phyloP scores from a whole-genome alignment of 176 grass and related monocot species.

The Miscanthus lutarioriparius region DNA sequence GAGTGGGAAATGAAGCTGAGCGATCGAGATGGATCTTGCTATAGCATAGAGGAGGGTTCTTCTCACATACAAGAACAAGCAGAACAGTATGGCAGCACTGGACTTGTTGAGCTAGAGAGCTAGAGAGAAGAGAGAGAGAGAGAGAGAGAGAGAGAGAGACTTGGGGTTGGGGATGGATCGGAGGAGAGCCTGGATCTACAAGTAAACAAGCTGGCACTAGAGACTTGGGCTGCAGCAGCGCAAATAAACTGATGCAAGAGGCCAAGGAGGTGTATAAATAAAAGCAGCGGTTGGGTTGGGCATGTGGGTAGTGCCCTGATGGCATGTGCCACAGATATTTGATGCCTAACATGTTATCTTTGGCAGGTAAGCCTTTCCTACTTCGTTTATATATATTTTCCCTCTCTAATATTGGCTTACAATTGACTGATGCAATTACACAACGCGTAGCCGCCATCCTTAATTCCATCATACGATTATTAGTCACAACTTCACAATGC shows the following conservation, averaged over 20 bases:
- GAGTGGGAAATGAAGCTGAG: constrained; percentile 9
- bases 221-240: constrained; percentile 2
- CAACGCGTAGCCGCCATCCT: too few relatives aligned
- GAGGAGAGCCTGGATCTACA: constrained; percentile 44
- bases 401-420: not conserved
- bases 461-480: too few relatives aligned
- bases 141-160: not conserved
- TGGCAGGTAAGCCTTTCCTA: constrained; percentile 30
- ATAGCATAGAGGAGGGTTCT: not conserved
- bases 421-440: not conserved
- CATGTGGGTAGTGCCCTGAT: constrained; percentile 42
- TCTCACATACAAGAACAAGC: not conserved
- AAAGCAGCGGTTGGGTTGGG: constrained; percentile 45
- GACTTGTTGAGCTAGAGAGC: constrained; percentile 8
- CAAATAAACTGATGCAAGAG: constrained; percentile 44
- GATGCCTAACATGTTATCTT: constrained; percentile 36
- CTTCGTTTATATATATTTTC: not conserved
- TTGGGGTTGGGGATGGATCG: not conserved
- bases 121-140: not conserved
- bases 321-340: constrained; percentile 50
- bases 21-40: constrained; percentile 20
- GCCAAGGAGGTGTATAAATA: constrained; percentile 50
- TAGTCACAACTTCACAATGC: too few relatives aligned
- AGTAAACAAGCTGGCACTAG: constrained; percentile 33
- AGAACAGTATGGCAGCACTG: not conserved